These are phyloP conservation scores for Sporothrix mexicana DNA, from an alignment of 2,329 filamentous ascomycete genomes.

Conservation along the genomic window DNA sequence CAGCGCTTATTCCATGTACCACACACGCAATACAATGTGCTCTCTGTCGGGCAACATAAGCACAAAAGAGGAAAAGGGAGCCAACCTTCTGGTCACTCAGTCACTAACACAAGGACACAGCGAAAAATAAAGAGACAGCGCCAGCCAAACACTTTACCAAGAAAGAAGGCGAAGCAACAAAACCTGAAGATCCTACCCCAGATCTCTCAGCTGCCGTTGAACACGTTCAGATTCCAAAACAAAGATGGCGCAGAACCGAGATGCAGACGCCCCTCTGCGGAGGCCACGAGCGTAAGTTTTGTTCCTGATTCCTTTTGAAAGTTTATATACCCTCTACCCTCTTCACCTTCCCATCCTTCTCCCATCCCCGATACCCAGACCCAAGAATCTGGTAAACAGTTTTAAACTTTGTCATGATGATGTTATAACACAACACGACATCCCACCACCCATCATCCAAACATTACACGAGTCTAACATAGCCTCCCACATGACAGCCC, in stretches of 20 bases:
- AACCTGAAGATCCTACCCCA: conserved; percentile 23
- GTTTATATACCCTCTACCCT: conserved; percentile 23
- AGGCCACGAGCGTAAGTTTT: conserved; percentile 32
- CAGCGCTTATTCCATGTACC: conserved; percentile 29
- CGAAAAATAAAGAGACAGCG: not conserved
- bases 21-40: not conserved
- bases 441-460: not conserved
- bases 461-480: conserved; percentile 1
- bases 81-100: not conserved
- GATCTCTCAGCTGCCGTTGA: conserved; percentile 25
- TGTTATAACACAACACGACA: not conserved
- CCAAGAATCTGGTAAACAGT: not conserved
- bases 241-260: conserved; percentile 29
- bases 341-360: not conserved
- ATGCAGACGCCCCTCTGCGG: conserved; percentile 30
- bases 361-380: not conserved
- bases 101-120: conserved; percentile 26
- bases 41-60: conserved; percentile 14
- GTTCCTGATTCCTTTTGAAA: not conserved
- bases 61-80: conserved; percentile 13
- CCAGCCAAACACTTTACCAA: not conserved
- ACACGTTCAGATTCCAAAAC: conserved; percentile 24
- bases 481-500: conserved; percentile 47
- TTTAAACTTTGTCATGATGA: not conserved
- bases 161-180: conserved; percentile 28